Conservation (phyloP, 768 basidiomycete genomes). For the Pulveroboletus sp. region DNA sequence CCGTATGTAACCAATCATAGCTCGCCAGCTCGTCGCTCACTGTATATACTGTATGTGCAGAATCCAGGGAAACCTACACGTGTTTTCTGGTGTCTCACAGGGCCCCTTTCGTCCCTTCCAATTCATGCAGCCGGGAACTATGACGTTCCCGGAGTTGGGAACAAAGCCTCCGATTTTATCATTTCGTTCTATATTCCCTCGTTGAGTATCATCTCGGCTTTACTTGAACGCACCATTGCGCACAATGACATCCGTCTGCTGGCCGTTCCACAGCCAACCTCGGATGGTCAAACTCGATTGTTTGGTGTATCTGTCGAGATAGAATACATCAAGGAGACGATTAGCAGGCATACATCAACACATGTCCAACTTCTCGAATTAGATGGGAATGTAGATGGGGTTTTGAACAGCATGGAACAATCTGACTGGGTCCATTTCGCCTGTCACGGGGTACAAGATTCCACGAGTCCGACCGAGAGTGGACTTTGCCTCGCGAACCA, state of each 20-base stretch:
- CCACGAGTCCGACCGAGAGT: slow-evolving; percentile 19
- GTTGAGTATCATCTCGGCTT: slow-evolving; percentile 14
- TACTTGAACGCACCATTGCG: not conserved
- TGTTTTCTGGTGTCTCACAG: slow-evolving; percentile 1
- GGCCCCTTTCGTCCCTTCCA: not conserved
- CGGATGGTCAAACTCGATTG: slow-evolving; percentile 8
- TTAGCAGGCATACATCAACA: not conserved
- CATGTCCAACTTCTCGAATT: no score
- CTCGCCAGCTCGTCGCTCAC: not conserved
- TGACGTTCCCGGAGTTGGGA: not conserved
- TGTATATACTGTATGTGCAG: not conserved
- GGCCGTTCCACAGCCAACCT: slow-evolving; percentile 9
- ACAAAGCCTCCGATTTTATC: not conserved
- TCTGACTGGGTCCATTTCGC: slow-evolving; percentile 26
- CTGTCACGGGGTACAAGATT: slow-evolving; percentile 29
- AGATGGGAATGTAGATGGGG: not conserved
- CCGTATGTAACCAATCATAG: not conserved
- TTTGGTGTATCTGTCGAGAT: slow-evolving; percentile 7
- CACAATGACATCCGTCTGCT: not conserved
- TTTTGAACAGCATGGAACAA: not conserved
- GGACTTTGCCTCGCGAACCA: slow-evolving; percentile 17
- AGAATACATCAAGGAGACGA: slow-evolving; percentile 17
- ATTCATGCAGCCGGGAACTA: slow-evolving; percentile 4
- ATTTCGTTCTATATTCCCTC: slow-evolving; percentile 30
- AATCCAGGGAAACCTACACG: not conserved